These are phyloP conservation scores for Cyclotella atomus DNA, from an alignment of 108 stramenopile genomes.

Conservation along the genomic window DNA sequence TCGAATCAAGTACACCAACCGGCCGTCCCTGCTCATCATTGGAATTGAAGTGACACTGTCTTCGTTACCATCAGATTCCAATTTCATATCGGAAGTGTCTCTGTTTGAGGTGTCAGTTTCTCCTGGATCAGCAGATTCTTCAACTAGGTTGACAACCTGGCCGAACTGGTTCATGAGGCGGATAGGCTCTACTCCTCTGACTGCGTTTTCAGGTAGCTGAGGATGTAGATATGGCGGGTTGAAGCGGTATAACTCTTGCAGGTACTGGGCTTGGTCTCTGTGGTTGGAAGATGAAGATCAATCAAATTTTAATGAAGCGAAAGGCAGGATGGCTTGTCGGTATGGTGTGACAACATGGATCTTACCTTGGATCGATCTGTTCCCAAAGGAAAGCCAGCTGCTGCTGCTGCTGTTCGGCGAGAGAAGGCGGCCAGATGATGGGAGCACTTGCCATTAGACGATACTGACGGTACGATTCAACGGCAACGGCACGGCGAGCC, in stretches of 20 bases:
- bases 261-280: not conserved
- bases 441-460: not conserved
- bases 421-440: not conserved
- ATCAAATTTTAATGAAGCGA: not conserved
- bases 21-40: not conserved
- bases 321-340: no score
- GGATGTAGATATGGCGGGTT: not conserved
- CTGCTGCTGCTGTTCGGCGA: not conserved
- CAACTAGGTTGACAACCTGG: not conserved
- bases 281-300: not conserved
- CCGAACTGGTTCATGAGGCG: not conserved
- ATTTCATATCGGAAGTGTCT: not conserved
- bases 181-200: conserved; percentile 1
- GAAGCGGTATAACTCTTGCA: not conserved
- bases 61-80: not conserved
- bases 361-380: conserved; percentile 2
- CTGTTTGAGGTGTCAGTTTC: not conserved
- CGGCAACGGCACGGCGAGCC: not conserved
- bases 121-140: not conserved
- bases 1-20: not conserved
- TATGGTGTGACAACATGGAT: no score
- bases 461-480: conserved; percentile 3
- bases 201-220: not conserved
- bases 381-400: conserved; percentile 3
- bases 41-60: not conserved